Evolutionary conservation across 1,284 basidiomycete genomes (phyloP).

Genomic region (Tilletia walkeri): DNA sequence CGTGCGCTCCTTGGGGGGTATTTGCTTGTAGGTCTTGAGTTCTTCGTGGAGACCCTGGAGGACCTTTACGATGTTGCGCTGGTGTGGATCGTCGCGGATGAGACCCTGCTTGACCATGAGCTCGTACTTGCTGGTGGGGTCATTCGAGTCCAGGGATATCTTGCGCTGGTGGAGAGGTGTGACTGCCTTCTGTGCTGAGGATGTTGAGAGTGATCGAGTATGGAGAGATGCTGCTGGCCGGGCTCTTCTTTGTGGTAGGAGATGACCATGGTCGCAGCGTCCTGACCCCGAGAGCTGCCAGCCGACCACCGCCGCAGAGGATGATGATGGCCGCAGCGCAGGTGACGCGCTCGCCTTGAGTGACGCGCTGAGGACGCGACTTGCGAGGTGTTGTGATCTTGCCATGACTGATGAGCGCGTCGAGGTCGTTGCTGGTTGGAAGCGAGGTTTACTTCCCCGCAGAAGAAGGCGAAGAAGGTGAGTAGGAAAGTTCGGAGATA

Average conservation of each 20-base stretch:
- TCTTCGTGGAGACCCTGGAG: conserved; percentile 77
- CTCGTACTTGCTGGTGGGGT: conserved; percentile 71
- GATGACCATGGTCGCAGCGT: no score
- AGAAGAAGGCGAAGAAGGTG: no score
- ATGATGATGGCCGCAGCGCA: no score
- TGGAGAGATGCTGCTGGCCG: background rate
- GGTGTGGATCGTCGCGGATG: conserved; percentile 76
- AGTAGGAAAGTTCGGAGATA: background rate
- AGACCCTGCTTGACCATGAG: conserved; percentile 70
- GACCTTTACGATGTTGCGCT: conserved; percentile 76
- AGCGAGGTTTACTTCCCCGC: no score
- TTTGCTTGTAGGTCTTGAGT: conserved; percentile 65
- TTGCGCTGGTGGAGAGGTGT: conserved; percentile 11
- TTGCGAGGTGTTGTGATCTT: no score
- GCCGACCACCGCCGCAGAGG: no score
- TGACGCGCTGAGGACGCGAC: no score
- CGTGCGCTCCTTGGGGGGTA: conserved; percentile 15
- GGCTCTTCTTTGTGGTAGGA: background rate
- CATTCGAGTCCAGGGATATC: background rate
- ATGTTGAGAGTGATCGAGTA: background rate
- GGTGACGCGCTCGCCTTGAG: no score
- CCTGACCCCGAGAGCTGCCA: no score
- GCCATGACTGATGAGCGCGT: no score
- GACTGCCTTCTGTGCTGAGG: background rate
- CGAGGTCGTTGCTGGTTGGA: no score